Evolutionary conservation across 2,329 filamentous ascomycete genomes (phyloP).

Genomic region (Monilinia polystroma): DNA sequence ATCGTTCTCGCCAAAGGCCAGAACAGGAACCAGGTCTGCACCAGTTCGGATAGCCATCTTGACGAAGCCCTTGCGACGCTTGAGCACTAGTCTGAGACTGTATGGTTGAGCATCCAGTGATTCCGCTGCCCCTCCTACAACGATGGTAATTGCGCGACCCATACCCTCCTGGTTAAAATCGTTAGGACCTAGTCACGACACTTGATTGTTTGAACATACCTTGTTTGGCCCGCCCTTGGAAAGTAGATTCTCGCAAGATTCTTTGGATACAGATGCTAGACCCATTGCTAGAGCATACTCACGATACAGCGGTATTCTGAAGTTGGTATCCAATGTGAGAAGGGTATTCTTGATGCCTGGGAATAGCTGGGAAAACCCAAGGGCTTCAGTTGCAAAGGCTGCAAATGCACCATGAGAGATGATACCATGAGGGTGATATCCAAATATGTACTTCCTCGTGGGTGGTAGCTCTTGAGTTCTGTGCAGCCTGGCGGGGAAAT

Average conservation of each 20-base stretch:
- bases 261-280: slow-evolving; percentile 82
- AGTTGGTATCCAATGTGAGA: slow-evolving; percentile 93
- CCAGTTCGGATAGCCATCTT: slow-evolving; percentile 89
- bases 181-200: slow-evolving; percentile 13
- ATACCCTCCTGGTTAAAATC: slow-evolving; percentile 62
- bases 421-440: slow-evolving; percentile 96
- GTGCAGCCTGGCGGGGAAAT: slow-evolving; percentile 87
- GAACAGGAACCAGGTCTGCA: slow-evolving; percentile 89
- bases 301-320: slow-evolving; percentile 87
- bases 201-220: slow-evolving; percentile 29
- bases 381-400: slow-evolving; percentile 84
- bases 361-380: slow-evolving; percentile 84
- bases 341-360: slow-evolving; percentile 94
- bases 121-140: slow-evolving; percentile 88
- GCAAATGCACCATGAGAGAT: slow-evolving; percentile 95
- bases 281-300: slow-evolving; percentile 93
- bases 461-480: slow-evolving; percentile 77
- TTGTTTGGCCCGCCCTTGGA: slow-evolving; percentile 73
- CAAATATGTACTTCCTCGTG: slow-evolving; percentile 91
- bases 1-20: slow-evolving; percentile 94
- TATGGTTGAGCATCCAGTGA: slow-evolving; percentile 84
- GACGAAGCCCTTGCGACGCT: slow-evolving; percentile 85
- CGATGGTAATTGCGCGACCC: slow-evolving; percentile 95
- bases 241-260: slow-evolving; percentile 86
- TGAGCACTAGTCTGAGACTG: slow-evolving; percentile 73